These are phyloP conservation scores for Phyllosticta paracitricarpa DNA, from an alignment of 2,329 filamentous ascomycete species.

Conservation along the genomic window DNA sequence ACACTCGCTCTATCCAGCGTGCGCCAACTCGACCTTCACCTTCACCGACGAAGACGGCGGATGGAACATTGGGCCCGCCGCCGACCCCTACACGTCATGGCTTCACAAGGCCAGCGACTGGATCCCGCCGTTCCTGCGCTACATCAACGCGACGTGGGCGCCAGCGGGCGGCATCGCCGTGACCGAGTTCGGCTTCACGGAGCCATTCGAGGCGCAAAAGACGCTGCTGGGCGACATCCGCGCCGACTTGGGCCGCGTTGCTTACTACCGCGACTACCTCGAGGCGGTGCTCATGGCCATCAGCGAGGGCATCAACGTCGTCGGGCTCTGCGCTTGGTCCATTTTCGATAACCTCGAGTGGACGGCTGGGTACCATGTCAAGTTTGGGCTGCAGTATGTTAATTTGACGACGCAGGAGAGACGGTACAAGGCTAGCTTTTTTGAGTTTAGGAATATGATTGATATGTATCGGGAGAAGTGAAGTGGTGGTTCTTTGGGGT, in stretches of 20 bases:
- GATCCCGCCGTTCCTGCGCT: slow-evolving; percentile 24
- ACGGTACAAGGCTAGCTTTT: slow-evolving; percentile 29
- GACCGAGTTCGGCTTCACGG: slow-evolving; percentile 29
- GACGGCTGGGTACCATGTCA: slow-evolving; percentile 20
- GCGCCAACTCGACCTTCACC: slow-evolving; percentile 24
- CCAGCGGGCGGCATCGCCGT: slow-evolving; percentile 22
- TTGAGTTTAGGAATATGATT: slow-evolving; percentile 28
- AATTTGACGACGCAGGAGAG: slow-evolving; percentile 29
- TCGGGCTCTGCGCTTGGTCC: slow-evolving; percentile 27
- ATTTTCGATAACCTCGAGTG: slow-evolving; percentile 31
- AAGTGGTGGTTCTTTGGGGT: neutral
- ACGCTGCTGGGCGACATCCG: slow-evolving; percentile 21
- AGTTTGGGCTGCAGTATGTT: slow-evolving; percentile 28
- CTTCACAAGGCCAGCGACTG: slow-evolving; percentile 27
- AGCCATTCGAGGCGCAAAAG: slow-evolving; percentile 24
- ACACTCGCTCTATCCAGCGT: slow-evolving; percentile 25
- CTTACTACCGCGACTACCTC: slow-evolving; percentile 26
- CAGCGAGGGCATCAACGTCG: slow-evolving; percentile 26
- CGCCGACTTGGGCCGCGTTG: slow-evolving; percentile 20
- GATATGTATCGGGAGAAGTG: slow-evolving; percentile 17
- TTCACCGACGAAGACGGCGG: slow-evolving; percentile 17
- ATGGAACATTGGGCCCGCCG: slow-evolving; percentile 24
- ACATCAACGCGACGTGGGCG: slow-evolving; percentile 25
- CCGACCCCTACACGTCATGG: slow-evolving; percentile 24
- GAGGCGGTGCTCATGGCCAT: slow-evolving; percentile 24